A percentile compares a stretch with the other conserved stretches of the same genome.
Conservation (phyloP, 1,139 yeast genomes). For the Taiozyma sp. region DNA sequence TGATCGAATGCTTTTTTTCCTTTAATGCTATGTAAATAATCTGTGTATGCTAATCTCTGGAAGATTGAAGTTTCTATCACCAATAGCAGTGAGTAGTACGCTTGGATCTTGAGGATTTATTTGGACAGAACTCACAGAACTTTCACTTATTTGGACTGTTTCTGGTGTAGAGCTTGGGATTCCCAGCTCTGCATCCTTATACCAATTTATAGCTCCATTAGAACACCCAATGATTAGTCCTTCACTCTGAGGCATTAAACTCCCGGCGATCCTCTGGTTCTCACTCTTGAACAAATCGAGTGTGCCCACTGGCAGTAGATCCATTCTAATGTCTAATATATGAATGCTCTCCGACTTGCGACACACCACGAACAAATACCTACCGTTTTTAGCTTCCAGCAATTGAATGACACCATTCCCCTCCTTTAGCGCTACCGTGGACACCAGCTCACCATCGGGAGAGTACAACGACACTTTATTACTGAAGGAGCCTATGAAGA, state of each 20-base stretch:
- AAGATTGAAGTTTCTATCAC: conserved; percentile 19
- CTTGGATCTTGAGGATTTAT: conserved; percentile 21
- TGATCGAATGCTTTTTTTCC: background rate
- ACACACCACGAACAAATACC: conserved; percentile 23
- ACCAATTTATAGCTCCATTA: conserved; percentile 22
- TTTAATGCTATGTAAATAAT: background rate
- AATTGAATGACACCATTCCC: conserved; percentile 28
- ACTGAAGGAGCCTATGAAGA: conserved; percentile 17
- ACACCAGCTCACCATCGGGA: background rate
- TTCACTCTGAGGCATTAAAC: conserved; percentile 16
- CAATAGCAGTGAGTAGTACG: conserved; percentile 17
- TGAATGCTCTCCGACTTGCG: conserved; percentile 22
- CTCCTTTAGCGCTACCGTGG: background rate
- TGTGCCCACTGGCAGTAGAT: conserved; percentile 18
- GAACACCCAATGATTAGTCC: conserved; percentile 26
- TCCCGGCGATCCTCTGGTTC: conserved; percentile 26
- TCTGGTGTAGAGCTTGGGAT: conserved; percentile 9
- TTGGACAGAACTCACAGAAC: conserved; percentile 15
- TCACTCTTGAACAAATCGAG: conserved; percentile 7
- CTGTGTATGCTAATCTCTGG: conserved; percentile 8
- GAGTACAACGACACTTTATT: conserved; percentile 12
- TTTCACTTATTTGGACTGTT: background rate
- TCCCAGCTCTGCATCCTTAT: conserved; percentile 27
- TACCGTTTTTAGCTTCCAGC: conserved; percentile 26
- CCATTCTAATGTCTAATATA: conserved; percentile 29